Evolutionary conservation across 2,329 filamentous ascomycete genomes (phyloP).

Genomic region (Colletotrichum zoysiae): DNA sequence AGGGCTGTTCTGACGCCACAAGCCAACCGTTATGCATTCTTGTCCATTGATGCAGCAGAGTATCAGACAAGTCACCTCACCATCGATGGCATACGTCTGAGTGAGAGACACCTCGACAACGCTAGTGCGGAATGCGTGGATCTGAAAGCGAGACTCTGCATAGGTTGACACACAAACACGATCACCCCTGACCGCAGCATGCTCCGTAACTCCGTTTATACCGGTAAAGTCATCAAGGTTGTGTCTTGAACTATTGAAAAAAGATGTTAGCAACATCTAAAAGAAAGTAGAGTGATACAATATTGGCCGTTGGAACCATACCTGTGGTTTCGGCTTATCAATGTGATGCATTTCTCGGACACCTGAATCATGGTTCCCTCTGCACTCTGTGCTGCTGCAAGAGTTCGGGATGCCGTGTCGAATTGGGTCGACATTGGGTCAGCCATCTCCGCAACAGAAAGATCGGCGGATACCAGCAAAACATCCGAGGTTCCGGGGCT

Average conservation of each 20-base stretch:
- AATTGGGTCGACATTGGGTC: conserved; percentile 58
- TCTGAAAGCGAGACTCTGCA: conserved; percentile 50
- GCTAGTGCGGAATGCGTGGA: conserved; percentile 57
- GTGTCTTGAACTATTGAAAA: conserved; percentile 12
- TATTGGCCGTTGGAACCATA: conserved; percentile 46
- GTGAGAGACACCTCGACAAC: conserved; percentile 48
- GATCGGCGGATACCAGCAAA: conserved; percentile 62
- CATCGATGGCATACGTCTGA: conserved; percentile 53
- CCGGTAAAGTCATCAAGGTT: conserved; percentile 35
- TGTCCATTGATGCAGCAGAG: conserved; percentile 48
- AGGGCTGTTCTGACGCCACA: conserved; percentile 50
- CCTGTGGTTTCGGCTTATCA: conserved; percentile 54
- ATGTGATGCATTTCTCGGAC: conserved; percentile 61
- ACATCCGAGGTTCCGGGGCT: conserved; percentile 63
- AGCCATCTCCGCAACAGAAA: conserved; percentile 59
- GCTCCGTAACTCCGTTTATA: conserved; percentile 50
- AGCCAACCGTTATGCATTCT: conserved; percentile 51
- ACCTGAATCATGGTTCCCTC: conserved; percentile 63
- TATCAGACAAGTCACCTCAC: conserved; percentile 64
- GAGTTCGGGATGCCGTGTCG: conserved; percentile 65
- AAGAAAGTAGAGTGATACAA: not conserved
- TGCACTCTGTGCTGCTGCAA: conserved; percentile 57
- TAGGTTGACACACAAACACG: conserved; percentile 59
- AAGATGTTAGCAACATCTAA: not conserved
- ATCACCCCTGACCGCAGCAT: conserved; percentile 57